Evolutionary conservation across 306 rosid genomes (phyloP), one percentile per base, ranked within the genome.

Genomic region (Hippophae gyantsensis): DNA sequence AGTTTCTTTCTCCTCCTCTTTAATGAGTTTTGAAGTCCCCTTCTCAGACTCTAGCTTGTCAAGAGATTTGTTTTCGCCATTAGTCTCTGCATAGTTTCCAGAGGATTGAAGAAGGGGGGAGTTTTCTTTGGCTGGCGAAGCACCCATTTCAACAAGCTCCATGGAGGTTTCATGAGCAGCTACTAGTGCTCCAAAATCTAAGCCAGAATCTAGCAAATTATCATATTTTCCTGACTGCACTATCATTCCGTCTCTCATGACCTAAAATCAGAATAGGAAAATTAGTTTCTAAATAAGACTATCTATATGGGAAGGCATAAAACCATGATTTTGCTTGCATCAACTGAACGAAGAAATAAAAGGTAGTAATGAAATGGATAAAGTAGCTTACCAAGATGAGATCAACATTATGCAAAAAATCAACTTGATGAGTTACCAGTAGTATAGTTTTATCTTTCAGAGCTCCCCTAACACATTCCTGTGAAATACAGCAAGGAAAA

Each of bases 371-470:
- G 38, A 32, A 32, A 32, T 32, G 38, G 38, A 32, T 32, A 32
- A 32, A 32, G 5, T 32, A 32, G 38, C 38, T 32, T 32, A 32
- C 99, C 67, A 80, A 6, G 57, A 92, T 92, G 58, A 80, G 86
- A 72, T 92, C 95, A 61, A 83, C 89, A 75, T 92, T 92, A 42
- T 88, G 96, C 69, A 92, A 72, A 79, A 92, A 92, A 69, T 92
- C 99, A 18, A 92, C 99, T 88, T 92, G 99, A 64, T 92, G 99
- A 25, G 99, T 92, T 8, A 92, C 99, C 25, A 92, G 88, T 70
- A 87, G 55, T 62, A 92, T 6, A 7, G 96, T 92, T 85, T 85
- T 92, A 67, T 79, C 81, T 71, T 76, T 92, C 52, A 92, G 83
- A 32, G 62, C 77, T 49, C 96, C 96, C 66, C 86, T 89, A 62